Percentiles rank a stretch among this genome's conserved stretches.
Conservation (phyloP, 192 early-diverging fungal species). For the Rhizoclosmatium globosum region DNA sequence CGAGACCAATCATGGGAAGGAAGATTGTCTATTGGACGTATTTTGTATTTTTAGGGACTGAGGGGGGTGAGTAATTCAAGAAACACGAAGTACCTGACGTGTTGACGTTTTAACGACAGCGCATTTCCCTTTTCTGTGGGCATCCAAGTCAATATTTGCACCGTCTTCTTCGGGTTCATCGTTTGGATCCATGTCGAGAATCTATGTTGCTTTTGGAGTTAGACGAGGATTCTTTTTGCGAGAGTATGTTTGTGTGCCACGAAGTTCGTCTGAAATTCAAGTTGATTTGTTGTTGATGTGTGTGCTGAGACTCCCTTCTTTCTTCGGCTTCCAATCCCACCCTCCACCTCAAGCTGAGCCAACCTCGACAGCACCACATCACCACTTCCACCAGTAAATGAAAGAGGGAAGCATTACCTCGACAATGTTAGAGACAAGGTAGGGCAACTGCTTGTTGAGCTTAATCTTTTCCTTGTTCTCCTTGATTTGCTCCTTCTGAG, state of each 20-base stretch:
- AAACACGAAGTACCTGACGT: conserved; percentile 73
- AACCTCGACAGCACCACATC: too few species aligned
- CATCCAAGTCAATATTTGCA: conserved; percentile 91
- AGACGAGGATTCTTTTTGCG: too few species aligned
- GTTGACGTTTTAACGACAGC: conserved; percentile 97
- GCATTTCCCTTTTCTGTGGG: conserved; percentile 93
- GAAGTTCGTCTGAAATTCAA: too few species aligned
- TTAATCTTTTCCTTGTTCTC: conserved; percentile 99
- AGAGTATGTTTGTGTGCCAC: too few species aligned
- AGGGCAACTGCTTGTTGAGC: conserved; percentile 96
- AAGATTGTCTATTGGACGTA: conserved; percentile 83
- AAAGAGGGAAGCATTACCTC: conserved; percentile 67
- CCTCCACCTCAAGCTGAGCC: too few species aligned
- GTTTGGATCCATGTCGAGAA: conserved; percentile 91
- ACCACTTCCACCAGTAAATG: background rate
- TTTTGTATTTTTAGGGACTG: background rate
- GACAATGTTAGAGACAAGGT: conserved; percentile 95
- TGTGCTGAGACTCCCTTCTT: too few species aligned
- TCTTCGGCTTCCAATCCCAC: too few species aligned
- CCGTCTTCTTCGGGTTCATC: conserved; percentile 95
- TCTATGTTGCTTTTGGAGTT: conserved; percentile 43
- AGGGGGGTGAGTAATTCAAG: background rate
- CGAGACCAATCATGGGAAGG: conserved; percentile 95
- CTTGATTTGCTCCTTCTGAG: conserved; percentile 92
- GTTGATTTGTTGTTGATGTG: too few species aligned